Evolutionary conservation across 345 rosid species (phyloP).

Genomic region (Camelina laxa): DNA sequence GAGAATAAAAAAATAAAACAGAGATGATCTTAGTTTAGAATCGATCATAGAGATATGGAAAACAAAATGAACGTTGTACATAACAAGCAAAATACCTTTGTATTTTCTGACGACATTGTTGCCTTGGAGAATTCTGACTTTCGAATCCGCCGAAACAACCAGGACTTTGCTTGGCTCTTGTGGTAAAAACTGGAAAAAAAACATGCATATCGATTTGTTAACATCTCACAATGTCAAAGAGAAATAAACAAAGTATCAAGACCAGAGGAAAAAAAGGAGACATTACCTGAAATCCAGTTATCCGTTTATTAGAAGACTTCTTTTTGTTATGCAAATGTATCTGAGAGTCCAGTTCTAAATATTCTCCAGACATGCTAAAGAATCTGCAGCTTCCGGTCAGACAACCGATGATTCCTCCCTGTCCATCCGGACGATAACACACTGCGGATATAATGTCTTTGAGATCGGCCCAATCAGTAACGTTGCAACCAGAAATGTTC

Average conservation of each 20-base stretch:
- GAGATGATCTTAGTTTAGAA: slow-evolving; percentile 22
- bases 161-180: slow-evolving; percentile 74
- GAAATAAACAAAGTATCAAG: slow-evolving; percentile 8
- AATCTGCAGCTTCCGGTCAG: slow-evolving; percentile 64
- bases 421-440: slow-evolving; percentile 84
- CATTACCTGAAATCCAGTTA: slow-evolving; percentile 78
- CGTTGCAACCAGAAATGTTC: slow-evolving; percentile 66
- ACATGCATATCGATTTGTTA: background rate
- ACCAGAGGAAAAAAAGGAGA: background rate
- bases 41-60: slow-evolving; percentile 1
- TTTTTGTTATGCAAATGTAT: slow-evolving; percentile 64
- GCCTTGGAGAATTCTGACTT: slow-evolving; percentile 83
- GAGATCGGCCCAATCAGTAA: slow-evolving; percentile 80
- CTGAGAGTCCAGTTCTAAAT: slow-evolving; percentile 73
- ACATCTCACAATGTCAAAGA: slow-evolving; percentile 25
- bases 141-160: slow-evolving; percentile 86
- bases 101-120: slow-evolving; percentile 65
- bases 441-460: slow-evolving; percentile 82
- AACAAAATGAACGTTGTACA: background rate
- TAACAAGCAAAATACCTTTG: slow-evolving; percentile 52
- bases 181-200: slow-evolving; percentile 62
- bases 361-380: slow-evolving; percentile 61
- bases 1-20: background rate
- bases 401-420: slow-evolving; percentile 63
- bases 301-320: slow-evolving; percentile 70